A percentile compares a stretch with the other conserved stretches of the same genome.
These are phyloP conservation scores for Hanseniaspora hatyaiensis DNA, from an alignment of 805 yeast genomes.

Conservation along the genomic window DNA sequence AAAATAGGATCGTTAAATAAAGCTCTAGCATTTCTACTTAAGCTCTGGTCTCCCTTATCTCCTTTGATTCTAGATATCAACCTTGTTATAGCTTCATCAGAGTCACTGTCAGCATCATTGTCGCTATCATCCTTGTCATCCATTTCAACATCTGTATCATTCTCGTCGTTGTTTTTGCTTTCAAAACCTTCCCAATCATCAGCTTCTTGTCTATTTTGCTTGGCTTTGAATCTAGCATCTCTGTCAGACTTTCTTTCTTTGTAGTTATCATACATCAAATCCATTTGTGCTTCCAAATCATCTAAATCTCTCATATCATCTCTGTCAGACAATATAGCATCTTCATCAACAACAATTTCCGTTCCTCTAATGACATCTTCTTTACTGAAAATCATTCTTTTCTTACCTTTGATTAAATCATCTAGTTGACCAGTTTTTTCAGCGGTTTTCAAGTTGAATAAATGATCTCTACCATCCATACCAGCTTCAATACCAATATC, in stretches of 20 bases:
- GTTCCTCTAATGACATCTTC: constrained; percentile 45
- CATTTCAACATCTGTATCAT: constrained; percentile 27
- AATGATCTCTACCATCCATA: constrained; percentile 59
- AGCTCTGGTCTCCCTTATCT: constrained; percentile 31
- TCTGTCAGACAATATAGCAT: constrained; percentile 27
- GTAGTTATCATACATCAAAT: constrained; percentile 65
- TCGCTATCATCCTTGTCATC: constrained; percentile 38
- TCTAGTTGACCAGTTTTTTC: constrained; percentile 74
- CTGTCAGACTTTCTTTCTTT: constrained; percentile 57
- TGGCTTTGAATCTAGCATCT: constrained; percentile 59
- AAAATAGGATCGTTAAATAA: constrained; percentile 46
- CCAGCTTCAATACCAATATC: constrained; percentile 93
- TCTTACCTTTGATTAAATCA: constrained; percentile 66
- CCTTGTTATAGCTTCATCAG: constrained; percentile 55
- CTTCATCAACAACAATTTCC: constrained; percentile 46
- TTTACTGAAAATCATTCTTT: constrained; percentile 44
- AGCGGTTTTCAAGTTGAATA: constrained; percentile 76
- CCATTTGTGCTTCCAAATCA: constrained; percentile 68
- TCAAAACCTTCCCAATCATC: constrained; percentile 69
- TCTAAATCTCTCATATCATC: constrained; percentile 42
- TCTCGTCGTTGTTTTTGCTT: constrained; percentile 33
- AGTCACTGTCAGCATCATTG: constrained; percentile 43
- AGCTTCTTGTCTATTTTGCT: constrained; percentile 58
- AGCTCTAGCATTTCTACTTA: constrained; percentile 35
- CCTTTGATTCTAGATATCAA: constrained; percentile 47